Evolutionary conservation across 768 basidiomycete genomes (phyloP), one percentile per base, ranked within the genome.

Genomic region (Lentinula raphanica): DNA sequence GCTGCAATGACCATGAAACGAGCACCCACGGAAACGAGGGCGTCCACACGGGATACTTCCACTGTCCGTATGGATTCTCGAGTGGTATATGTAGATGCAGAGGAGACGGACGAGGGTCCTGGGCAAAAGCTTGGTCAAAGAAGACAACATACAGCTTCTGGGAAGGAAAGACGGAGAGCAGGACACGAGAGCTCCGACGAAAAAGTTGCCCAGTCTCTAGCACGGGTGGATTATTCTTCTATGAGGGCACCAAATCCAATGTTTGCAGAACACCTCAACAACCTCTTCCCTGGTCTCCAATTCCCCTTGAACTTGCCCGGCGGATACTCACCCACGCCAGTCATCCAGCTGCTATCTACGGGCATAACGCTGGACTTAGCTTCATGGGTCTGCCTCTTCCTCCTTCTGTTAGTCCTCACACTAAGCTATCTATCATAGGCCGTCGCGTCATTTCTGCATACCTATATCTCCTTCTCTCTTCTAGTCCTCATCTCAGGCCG

Each of bases 271-370:
- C 87, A 92, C 68, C 75, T 90, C 36, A 77, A 83, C 64, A 72
- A 76, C 32, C 72, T 88, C 54, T 91, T 90, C 63, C 70, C 80
- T 3, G 80, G 86, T 13, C 74, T 93, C 49, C 72, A 80, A 49
- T 93, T 94, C 69, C 83, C 88, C 75, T 77, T 4, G 86, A 88
- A 62, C 75, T 92, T 46, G 87, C 89, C 7, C 77, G 78, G 62
- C 83, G 91, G 59, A 78, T 90, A 60, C 73, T 93, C 62, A 94
- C 92, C 2, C 92, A 94, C 67, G 77, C 78, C 6, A 90, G 88
- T 71, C 91, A 90, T 71, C 80, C 76, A 48, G 75, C 81, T 56
- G 86, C 89, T 28, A 69, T 78, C 53, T 65, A 79, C 45, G 88
- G 91, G 2, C 88, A 92, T 67, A 92, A 92, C 64, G 83, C 79